These are phyloP conservation scores for Cyclocybe aegerita DNA, from an alignment of 768 basidiomycete species.

Conservation along the genomic window DNA sequence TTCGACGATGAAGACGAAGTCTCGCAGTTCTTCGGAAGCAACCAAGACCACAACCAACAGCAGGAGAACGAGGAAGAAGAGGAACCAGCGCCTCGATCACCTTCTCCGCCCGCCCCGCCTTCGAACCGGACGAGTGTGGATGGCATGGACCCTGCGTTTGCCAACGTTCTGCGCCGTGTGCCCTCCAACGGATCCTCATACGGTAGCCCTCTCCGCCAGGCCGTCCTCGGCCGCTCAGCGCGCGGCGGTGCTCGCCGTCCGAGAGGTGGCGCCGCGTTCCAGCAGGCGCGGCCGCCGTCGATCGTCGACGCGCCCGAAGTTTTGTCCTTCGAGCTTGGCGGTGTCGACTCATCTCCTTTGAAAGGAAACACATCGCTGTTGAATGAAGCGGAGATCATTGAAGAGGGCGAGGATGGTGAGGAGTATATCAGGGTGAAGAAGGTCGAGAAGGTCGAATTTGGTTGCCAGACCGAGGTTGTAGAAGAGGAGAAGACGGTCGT, in stretches of 20 bases:
- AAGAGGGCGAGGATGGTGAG: constrained; percentile 37
- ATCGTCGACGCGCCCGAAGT: constrained; percentile 73
- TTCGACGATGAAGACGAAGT: constrained; percentile 39
- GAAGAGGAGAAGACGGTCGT: constrained; percentile 27
- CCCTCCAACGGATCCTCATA: constrained; percentile 46
- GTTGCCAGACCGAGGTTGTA: constrained; percentile 60
- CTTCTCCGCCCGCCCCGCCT: constrained; percentile 35
- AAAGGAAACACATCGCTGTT: constrained; percentile 37
- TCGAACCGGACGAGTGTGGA: constrained; percentile 76
- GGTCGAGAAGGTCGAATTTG: constrained; percentile 58
- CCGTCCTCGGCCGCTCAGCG: constrained; percentile 48
- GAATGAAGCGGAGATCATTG: constrained; percentile 33
- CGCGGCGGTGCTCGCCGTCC: constrained; percentile 55
- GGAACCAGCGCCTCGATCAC: constrained; percentile 19
- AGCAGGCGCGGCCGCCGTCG: constrained; percentile 68
- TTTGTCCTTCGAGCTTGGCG: constrained; percentile 61
- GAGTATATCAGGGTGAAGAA: constrained; percentile 36
- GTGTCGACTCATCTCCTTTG: constrained; percentile 31
- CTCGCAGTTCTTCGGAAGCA: constrained; percentile 33
- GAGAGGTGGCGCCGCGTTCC: constrained; percentile 68
- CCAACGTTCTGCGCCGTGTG: constrained; percentile 68
- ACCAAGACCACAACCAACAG: constrained; percentile 23
- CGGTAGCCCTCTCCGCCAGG: constrained; percentile 62
- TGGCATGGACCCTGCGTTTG: constrained; percentile 86
- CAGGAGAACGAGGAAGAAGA: constrained; percentile 22